Conservation (phyloP, 345 rosid genomes). For the Sisymbrium altissimum region DNA sequence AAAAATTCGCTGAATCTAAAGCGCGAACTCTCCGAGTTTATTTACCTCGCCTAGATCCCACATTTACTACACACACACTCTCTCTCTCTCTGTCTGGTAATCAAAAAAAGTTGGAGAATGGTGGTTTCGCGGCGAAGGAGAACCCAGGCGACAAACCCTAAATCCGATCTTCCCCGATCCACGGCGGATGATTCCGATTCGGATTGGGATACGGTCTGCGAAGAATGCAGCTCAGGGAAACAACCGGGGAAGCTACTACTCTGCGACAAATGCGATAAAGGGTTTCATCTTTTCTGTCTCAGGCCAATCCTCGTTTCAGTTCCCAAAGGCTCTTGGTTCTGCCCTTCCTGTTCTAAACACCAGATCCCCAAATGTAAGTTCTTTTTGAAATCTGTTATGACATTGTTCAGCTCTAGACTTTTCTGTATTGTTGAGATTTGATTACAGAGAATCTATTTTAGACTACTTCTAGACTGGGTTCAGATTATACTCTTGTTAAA, state of each 20-base stretch:
- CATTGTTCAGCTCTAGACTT: too few relatives aligned
- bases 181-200: conserved; percentile 14
- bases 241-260: conserved; percentile 59
- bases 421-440: too few relatives aligned
- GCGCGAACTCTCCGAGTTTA: conserved; percentile 21
- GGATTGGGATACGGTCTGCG: conserved; percentile 48
- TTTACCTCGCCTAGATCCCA: neutral
- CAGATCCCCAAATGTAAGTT: conserved; percentile 61
- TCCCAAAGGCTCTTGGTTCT: conserved; percentile 86
- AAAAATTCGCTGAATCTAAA: conserved; percentile 2
- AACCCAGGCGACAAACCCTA: conserved; percentile 50
- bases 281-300: conserved; percentile 80
- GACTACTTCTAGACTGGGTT: too few relatives aligned
- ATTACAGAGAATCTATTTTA: too few relatives aligned
- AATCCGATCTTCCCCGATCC: neutral
- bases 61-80: neutral
- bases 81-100: neutral
- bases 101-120: neutral
- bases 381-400: neutral
- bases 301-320: conserved; percentile 81
- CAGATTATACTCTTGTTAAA: too few relatives aligned
- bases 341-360: conserved; percentile 56
- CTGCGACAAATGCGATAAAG: conserved; percentile 86
- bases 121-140: conserved; percentile 40
- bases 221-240: conserved; percentile 71